A percentile compares a stretch with the other conserved stretches of the same genome.
Conservation (phyloP, 176 grass and related monocot genomes). For the Poa annua region DNA sequence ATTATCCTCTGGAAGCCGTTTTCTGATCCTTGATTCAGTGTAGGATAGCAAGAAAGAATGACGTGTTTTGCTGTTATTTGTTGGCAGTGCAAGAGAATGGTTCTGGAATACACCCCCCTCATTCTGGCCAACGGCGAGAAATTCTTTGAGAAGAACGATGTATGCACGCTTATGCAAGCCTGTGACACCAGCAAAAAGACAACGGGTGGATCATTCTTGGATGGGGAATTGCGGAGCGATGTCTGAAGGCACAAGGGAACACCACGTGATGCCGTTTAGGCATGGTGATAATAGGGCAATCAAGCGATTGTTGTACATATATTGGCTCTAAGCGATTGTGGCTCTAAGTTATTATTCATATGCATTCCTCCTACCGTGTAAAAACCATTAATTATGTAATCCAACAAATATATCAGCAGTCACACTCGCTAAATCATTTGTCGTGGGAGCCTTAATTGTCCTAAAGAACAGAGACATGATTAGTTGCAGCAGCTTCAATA, state of each 20-base stretch:
- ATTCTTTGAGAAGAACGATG: slow-evolving; percentile 74
- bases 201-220: background rate
- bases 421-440: background rate
- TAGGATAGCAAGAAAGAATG: slow-evolving; percentile 4
- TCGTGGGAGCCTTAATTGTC: background rate
- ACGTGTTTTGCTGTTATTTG: background rate
- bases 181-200: slow-evolving; percentile 47
- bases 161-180: slow-evolving; percentile 63
- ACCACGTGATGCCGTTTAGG: background rate
- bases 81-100: slow-evolving; percentile 86
- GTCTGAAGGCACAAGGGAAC: slow-evolving; percentile 36
- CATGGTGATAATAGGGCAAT: background rate
- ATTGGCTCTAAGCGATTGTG: background rate
- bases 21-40: background rate
- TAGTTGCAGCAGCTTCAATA: background rate
- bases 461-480: background rate
- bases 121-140: slow-evolving; percentile 84
- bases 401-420: background rate
- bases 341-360: background rate
- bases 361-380: background rate
- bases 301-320: slow-evolving; percentile 6
- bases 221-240: slow-evolving; percentile 41
- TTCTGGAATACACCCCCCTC: slow-evolving; percentile 79
- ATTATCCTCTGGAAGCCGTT: background rate
- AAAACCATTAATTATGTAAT: background rate